phyloP scores from a whole-genome alignment of 2,329 filamentous ascomycete genomes.

The Verticillium nonalfalfae region DNA sequence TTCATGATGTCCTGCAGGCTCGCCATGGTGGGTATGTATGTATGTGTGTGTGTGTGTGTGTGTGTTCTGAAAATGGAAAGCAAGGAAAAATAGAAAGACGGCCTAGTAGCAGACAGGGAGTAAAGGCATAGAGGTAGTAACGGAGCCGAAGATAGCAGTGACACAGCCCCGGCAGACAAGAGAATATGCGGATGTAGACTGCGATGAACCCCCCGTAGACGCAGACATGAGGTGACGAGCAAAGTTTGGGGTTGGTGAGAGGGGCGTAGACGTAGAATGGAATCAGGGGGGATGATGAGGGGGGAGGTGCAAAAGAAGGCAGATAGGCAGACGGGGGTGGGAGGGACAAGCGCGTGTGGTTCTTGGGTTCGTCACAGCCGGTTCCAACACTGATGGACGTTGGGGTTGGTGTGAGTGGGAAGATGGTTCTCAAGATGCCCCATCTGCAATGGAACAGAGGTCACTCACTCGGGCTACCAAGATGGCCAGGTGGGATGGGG shows the following conservation, averaged over 20 bases:
- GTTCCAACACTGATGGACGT: conserved; percentile 22
- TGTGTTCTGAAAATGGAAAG: conserved; percentile 32
- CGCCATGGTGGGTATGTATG: conserved; percentile 33
- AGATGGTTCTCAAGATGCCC: conserved; percentile 20
- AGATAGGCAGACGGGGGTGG: conserved; percentile 25
- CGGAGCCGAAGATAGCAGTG: conserved; percentile 5
- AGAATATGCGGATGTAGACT: background rate
- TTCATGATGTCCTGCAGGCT: conserved; percentile 54
- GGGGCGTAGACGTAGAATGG: conserved; percentile 20
- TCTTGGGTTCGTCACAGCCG: conserved; percentile 22
- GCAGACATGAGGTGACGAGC: conserved; percentile 13
- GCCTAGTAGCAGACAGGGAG: conserved; percentile 4
- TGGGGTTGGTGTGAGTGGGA: conserved; percentile 14
- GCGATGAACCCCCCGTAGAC: background rate
- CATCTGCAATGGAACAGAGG: conserved; percentile 28
- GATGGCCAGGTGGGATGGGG: conserved; percentile 23
- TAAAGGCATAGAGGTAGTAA: conserved; percentile 3
- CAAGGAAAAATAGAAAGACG: conserved; percentile 5
- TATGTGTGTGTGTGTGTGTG: conserved; percentile 22
- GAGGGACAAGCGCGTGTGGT: conserved; percentile 3
- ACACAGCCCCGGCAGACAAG: conserved; percentile 18
- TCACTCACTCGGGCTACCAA: conserved; percentile 22
- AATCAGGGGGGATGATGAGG: conserved; percentile 19
- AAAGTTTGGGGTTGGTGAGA: conserved; percentile 10
- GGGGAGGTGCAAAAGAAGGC: conserved; percentile 12